These are phyloP conservation scores for Trypanosoma mega DNA, from an alignment of 208 protist genomes.

Conservation along the genomic window DNA sequence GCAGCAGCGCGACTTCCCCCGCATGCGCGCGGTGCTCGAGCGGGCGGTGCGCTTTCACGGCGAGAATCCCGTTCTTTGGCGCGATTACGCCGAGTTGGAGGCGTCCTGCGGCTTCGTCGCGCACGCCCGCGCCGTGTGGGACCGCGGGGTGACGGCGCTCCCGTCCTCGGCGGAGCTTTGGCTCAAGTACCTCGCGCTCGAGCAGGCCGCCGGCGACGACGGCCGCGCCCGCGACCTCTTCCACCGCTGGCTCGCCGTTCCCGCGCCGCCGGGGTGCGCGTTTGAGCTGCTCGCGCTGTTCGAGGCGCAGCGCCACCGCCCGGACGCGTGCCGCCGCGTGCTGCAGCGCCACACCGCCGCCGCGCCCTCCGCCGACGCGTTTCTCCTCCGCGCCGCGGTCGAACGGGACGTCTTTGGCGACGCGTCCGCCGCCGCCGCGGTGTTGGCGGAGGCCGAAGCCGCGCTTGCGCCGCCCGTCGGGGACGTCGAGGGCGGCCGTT, in stretches of 20 bases:
- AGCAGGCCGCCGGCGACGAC: slow-evolving; percentile 96
- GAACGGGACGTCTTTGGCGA: slow-evolving; percentile 76
- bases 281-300: slow-evolving; percentile 95
- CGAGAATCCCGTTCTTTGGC: slow-evolving; percentile 88
- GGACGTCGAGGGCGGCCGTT: slow-evolving; percentile 41
- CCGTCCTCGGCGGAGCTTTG: slow-evolving; percentile 96
- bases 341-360: slow-evolving; percentile 70
- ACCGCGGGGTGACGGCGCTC: slow-evolving; percentile 95
- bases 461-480: slow-evolving; percentile 46
- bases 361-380: slow-evolving; percentile 65
- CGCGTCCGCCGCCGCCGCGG: slow-evolving; percentile 34
- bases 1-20: slow-evolving; percentile 93
- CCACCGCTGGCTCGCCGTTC: slow-evolving; percentile 95
- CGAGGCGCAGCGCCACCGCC: slow-evolving; percentile 65
- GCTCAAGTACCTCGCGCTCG: slow-evolving; percentile 96
- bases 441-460: slow-evolving; percentile 68
- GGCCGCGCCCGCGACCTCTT: slow-evolving; percentile 90
- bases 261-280: slow-evolving; percentile 79
- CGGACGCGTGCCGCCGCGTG: slow-evolving; percentile 48
- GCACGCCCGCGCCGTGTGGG: slow-evolving; percentile 96
- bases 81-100: slow-evolving; percentile 99
- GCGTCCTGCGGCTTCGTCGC: slow-evolving; percentile 96
- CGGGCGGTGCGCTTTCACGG: slow-evolving; percentile 91
- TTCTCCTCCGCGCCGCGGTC: slow-evolving; percentile 88
- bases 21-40: slow-evolving; percentile 96